Conservation (phyloP, 768 basidiomycete species). For the Boletus vermiculosoides region DNA sequence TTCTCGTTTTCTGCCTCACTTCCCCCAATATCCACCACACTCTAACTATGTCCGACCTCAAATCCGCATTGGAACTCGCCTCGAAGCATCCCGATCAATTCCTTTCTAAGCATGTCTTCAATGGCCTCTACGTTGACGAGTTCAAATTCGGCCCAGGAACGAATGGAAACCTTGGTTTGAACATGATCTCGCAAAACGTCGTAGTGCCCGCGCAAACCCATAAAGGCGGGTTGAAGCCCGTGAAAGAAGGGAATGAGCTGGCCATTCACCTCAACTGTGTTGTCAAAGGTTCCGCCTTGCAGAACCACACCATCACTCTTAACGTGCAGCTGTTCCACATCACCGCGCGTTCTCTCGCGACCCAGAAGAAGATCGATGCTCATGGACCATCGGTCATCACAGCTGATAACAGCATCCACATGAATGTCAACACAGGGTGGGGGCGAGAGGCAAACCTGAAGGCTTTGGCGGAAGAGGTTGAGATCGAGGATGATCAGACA, state of each 20-base stretch:
- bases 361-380: not conserved
- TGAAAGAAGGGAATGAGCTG: not conserved
- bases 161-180: not conserved
- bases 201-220: not conserved
- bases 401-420: constrained; percentile 9
- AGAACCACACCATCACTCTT: not conserved
- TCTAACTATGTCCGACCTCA: not conserved
- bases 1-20: not conserved
- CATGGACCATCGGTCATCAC: constrained; percentile 3
- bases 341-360: not conserved
- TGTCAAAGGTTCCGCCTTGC: not conserved
- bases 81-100: not conserved
- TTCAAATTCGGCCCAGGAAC: constrained; percentile 2
- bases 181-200: constrained; percentile 9
- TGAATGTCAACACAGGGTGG: constrained; percentile 9
- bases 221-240: not conserved
- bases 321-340: not conserved
- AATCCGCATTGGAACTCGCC: not conserved
- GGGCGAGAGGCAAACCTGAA: not conserved
- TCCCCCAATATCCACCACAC: not conserved
- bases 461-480: constrained; percentile 5
- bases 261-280: constrained; percentile 8
- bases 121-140: not conserved
- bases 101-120: not conserved
- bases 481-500: not conserved